These are phyloP conservation scores for Populus alba DNA, from an alignment of 345 rosid genomes.

Conservation along the genomic window DNA sequence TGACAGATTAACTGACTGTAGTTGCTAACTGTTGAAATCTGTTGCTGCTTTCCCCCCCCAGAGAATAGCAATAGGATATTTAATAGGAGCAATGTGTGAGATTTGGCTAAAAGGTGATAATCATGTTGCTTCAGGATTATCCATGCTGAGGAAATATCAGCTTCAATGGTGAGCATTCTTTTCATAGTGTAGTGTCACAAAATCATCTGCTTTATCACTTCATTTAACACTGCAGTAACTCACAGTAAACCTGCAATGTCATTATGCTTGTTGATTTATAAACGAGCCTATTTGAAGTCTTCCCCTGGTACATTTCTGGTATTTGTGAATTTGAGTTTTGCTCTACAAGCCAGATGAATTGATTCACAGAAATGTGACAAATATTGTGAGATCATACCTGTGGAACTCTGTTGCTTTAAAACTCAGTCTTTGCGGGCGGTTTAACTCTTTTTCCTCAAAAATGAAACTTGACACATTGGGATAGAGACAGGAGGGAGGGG, in stretches of 20 bases:
- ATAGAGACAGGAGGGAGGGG: not conserved
- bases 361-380: not conserved
- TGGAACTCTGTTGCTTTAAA: not conserved
- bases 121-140: constrained; percentile 39
- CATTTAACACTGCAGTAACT: not conserved
- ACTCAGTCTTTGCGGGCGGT: not conserved
- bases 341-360: not conserved
- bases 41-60: constrained; percentile 16
- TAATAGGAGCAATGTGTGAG: constrained; percentile 70
- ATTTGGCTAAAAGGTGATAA: constrained; percentile 70
- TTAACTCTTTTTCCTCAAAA: not conserved
- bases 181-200: not conserved
- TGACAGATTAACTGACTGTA: not conserved
- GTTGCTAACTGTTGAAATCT: not conserved
- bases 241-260: not conserved
- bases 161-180: constrained; percentile 53
- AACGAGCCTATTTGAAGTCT: not conserved
- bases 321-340: not conserved
- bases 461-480: not conserved
- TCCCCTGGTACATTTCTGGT: not conserved
- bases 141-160: constrained; percentile 48
- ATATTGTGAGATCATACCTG: not conserved
- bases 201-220: not conserved
- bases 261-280: not conserved
- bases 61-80: constrained; percentile 80